A percentile compares a stretch with the other conserved stretches of the same genome.
Evolutionary conservation across 2,329 filamentous ascomycete genomes (phyloP).

Genomic region (Monosporascus sp.): DNA sequence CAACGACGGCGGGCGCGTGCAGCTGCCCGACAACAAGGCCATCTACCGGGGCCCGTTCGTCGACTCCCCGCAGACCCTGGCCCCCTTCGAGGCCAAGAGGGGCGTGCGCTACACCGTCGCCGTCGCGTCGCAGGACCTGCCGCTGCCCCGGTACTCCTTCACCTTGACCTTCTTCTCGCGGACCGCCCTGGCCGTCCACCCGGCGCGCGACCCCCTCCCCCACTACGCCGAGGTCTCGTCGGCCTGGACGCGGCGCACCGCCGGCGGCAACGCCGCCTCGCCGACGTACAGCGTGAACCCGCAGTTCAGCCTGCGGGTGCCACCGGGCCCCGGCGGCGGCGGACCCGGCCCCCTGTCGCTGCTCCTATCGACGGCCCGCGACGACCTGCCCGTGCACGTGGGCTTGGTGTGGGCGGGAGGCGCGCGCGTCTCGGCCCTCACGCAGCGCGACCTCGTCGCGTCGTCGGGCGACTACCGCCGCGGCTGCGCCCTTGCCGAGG

Average conservation of each 20-base stretch:
- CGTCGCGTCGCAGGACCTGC: slow-evolving; percentile 73
- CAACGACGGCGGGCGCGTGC: slow-evolving; percentile 63
- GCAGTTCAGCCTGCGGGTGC: slow-evolving; percentile 66
- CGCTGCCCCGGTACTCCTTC: slow-evolving; percentile 71
- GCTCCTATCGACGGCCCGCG: slow-evolving; percentile 62
- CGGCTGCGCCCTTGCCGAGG: slow-evolving; percentile 67
- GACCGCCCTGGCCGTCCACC: slow-evolving; percentile 51
- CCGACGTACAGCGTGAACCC: slow-evolving; percentile 79
- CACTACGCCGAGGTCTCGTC: slow-evolving; percentile 54
- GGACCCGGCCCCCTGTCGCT: slow-evolving; percentile 58
- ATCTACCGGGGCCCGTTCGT: slow-evolving; percentile 79
- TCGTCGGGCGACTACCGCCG: slow-evolving; percentile 87
- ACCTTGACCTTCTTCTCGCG: slow-evolving; percentile 79
- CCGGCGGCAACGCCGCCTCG: slow-evolving; percentile 77
- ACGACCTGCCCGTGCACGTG: slow-evolving; percentile 72
- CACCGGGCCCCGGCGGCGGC: slow-evolving; percentile 23
- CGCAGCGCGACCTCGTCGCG: slow-evolving; percentile 70
- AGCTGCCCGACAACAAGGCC: slow-evolving; percentile 61
- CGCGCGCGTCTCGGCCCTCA: slow-evolving; percentile 63
- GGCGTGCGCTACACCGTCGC: slow-evolving; percentile 52
- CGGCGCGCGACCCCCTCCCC: slow-evolving; percentile 55
- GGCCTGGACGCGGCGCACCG: slow-evolving; percentile 71
- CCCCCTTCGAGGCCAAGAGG: slow-evolving; percentile 58
- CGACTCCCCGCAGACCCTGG: slow-evolving; percentile 86
- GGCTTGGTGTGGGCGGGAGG: slow-evolving; percentile 77